phyloP scores from a whole-genome alignment of 169 alveolate genomes.

The Eimeria acervulina region DNA sequence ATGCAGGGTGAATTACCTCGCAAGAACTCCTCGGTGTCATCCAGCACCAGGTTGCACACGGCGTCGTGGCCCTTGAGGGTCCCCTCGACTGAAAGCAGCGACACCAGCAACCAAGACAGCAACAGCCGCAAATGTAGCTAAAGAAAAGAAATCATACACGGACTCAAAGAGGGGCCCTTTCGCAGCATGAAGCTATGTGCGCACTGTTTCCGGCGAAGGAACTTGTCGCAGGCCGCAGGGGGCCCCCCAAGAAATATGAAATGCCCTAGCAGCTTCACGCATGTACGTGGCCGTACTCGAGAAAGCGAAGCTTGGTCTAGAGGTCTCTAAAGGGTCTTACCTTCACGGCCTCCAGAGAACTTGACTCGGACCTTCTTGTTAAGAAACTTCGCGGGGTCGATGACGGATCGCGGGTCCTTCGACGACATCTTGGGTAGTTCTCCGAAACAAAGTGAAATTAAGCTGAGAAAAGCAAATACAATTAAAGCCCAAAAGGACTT shows the following conservation, averaged over 20 bases:
- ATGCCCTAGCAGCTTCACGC: not conserved
- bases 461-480: not conserved
- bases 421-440: constrained; percentile 61
- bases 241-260: not conserved
- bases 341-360: constrained; percentile 94
- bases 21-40: constrained; percentile 93
- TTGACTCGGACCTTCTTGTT: constrained; percentile 92
- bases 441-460: not conserved
- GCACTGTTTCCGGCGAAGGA: not conserved
- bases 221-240: not conserved
- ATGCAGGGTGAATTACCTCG: constrained; percentile 87
- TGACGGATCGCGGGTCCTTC: constrained; percentile 91
- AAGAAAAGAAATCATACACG: not conserved
- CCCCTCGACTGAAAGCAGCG: constrained; percentile 91
- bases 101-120: constrained; percentile 4
- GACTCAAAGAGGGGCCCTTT: not conserved
- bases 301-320: not conserved
- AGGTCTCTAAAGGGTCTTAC: constrained; percentile 81
- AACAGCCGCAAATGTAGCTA: not conserved
- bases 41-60: constrained; percentile 93
- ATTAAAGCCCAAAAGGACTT: not conserved
- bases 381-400: constrained; percentile 89
- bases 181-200: not conserved
- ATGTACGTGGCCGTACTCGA: not conserved
- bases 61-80: constrained; percentile 94